These are phyloP conservation scores for Cystobasidium pallidum DNA, from an alignment of 1,284 basidiomycete genomes.

Conservation along the genomic window DNA sequence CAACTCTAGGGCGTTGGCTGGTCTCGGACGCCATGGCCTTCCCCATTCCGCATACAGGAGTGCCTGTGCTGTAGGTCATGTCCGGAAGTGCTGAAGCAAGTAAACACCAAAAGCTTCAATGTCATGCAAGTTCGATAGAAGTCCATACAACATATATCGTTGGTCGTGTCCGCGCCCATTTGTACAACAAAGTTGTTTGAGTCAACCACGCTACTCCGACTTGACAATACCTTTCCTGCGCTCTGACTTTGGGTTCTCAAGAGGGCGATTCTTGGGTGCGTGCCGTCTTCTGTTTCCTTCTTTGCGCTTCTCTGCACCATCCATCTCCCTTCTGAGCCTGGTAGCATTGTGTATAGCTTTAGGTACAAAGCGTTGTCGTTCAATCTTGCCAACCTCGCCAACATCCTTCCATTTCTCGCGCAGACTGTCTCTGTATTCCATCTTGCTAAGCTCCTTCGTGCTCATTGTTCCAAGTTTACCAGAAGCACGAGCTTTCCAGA, in stretches of 20 bases:
- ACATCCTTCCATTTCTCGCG: constrained; percentile 87
- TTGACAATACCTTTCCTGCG: constrained; percentile 65
- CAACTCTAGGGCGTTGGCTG: no score
- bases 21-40: no score
- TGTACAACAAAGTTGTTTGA: neutral
- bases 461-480: constrained; percentile 91
- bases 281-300: constrained; percentile 79
- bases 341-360: constrained; percentile 85
- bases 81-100: no score
- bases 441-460: constrained; percentile 85
- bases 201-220: constrained; percentile 9
- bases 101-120: no score
- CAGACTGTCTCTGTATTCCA: constrained; percentile 89
- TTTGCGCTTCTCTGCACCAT: constrained; percentile 85
- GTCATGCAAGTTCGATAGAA: no score
- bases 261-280: constrained; percentile 71
- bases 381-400: constrained; percentile 77
- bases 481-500: constrained; percentile 94
- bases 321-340: constrained; percentile 89
- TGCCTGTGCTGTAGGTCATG: no score
- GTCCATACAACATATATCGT: no score
- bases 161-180: no score
- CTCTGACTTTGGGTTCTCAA: constrained; percentile 87
- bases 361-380: constrained; percentile 82
- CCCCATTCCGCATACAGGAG: no score